Percentiles rank a stretch among this genome's conserved stretches.
Conservation (phyloP, 805 yeast genomes). For the Alloascoidea hylecoeti region DNA sequence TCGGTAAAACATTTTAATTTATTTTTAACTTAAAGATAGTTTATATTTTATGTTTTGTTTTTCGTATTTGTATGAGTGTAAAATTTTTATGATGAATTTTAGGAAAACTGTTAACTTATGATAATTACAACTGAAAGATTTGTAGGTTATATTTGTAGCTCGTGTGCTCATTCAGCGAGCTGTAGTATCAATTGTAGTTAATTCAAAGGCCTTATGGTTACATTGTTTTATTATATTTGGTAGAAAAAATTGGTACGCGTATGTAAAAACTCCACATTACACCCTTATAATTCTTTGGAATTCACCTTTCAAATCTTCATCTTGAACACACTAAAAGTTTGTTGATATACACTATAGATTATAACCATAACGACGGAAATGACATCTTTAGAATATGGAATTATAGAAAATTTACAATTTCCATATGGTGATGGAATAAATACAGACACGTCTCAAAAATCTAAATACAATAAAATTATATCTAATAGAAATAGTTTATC, state of each 20-base stretch:
- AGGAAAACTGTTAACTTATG: background rate
- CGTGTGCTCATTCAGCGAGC: too few species aligned
- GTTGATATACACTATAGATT: background rate
- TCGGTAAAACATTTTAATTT: constrained; percentile 22
- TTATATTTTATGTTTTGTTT: background rate
- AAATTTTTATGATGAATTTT: background rate
- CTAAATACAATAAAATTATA: background rate
- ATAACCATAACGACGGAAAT: background rate
- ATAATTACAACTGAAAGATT: too few species aligned
- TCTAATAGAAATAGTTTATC: background rate
- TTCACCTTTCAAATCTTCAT: too few species aligned
- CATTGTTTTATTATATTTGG: too few species aligned
- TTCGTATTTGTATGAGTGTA: background rate
- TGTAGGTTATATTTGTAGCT: too few species aligned
- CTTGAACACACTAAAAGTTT: background rate
- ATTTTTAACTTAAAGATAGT: background rate
- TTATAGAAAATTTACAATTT: background rate
- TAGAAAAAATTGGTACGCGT: too few species aligned
- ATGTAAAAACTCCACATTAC: background rate
- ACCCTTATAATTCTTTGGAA: background rate
- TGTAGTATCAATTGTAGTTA: too few species aligned
- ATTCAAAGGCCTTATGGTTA: too few species aligned
- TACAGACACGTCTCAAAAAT: background rate
- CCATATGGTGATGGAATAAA: background rate
- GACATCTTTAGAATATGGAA: background rate